These are phyloP conservation scores for Saccharomyces pastorianus DNA, from an alignment of 1,139 yeast species.

Conservation along the genomic window DNA sequence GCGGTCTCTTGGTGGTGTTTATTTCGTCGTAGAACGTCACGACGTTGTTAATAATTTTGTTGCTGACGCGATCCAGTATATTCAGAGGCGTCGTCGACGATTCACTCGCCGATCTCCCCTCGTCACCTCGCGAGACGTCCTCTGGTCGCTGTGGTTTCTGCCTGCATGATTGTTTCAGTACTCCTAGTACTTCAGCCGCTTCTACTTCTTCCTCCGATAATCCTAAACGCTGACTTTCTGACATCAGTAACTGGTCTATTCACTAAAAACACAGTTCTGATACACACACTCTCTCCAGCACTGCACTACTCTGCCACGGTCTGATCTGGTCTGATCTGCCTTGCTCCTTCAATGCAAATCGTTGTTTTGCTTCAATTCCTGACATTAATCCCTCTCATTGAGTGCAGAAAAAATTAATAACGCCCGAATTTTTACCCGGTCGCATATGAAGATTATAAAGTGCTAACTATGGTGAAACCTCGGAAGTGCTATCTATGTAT, in stretches of 20 bases:
- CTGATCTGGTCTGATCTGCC: not conserved
- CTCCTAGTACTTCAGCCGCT: slow-evolving; percentile 28
- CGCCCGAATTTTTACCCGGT: slow-evolving; percentile 2
- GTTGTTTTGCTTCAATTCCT: not conserved
- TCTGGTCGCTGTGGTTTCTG: not conserved
- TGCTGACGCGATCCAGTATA: not conserved
- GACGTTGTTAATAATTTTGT: slow-evolving; percentile 21
- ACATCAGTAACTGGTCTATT: not conserved
- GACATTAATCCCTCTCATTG: not conserved
- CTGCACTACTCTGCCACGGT: not conserved
- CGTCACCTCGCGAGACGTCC: not conserved
- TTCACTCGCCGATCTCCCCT: not conserved
- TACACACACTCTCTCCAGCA: not conserved
- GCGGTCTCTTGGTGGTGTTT: slow-evolving; percentile 16
- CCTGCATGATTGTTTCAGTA: slow-evolving; percentile 20
- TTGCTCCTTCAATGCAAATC: not conserved
- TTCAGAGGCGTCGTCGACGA: slow-evolving; percentile 7
- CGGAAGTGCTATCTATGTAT: not conserved
- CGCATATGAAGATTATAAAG: slow-evolving; percentile 12
- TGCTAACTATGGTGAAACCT: not conserved
- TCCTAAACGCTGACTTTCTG: slow-evolving; percentile 1
- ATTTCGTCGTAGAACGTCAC: slow-evolving; percentile 27
- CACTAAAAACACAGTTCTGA: not conserved
- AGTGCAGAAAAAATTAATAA: not conserved
- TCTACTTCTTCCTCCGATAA: slow-evolving; percentile 22